Evolutionary conservation across 768 basidiomycete genomes (phyloP).

Genomic region (Saitozyma podzolica): DNA sequence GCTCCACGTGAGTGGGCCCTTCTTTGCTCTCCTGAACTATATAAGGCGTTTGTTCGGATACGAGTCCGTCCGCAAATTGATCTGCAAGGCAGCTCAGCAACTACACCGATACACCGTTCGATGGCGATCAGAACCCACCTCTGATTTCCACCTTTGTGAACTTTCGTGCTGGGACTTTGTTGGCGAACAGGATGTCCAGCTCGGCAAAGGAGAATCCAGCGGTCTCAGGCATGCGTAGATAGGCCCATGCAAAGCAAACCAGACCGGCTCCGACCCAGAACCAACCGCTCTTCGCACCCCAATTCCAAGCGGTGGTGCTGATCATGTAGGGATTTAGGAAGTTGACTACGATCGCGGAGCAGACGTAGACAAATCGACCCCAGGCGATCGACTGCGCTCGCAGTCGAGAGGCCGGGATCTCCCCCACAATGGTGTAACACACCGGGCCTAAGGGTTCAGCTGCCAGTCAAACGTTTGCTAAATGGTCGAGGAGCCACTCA

Average conservation of each 20-base stretch:
- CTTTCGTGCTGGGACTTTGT: not conserved
- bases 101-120: too few relatives aligned
- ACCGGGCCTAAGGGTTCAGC: conserved; percentile 16
- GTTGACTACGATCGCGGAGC: conserved; percentile 10
- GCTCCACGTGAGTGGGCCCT: too few relatives aligned
- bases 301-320: conserved; percentile 34
- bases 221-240: conserved; percentile 9
- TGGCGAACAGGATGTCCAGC: conserved; percentile 4
- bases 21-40: too few relatives aligned
- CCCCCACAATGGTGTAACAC: conserved; percentile 47
- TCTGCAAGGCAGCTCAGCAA: too few relatives aligned
- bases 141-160: conserved; percentile 1
- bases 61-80: too few relatives aligned
- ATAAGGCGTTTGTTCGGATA: too few relatives aligned
- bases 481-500: conserved; percentile 7
- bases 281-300: conserved; percentile 19
- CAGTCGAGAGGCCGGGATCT: conserved; percentile 47
- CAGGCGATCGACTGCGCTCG: conserved; percentile 49
- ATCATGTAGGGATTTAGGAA: conserved; percentile 39
- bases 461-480: not conserved
- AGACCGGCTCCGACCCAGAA: not conserved
- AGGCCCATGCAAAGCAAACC: conserved; percentile 7
- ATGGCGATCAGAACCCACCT: too few relatives aligned
- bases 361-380: conserved; percentile 28
- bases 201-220: conserved; percentile 2